phyloP scores from a whole-genome alignment of 768 basidiomycete species.

The Collybia mongolica region DNA sequence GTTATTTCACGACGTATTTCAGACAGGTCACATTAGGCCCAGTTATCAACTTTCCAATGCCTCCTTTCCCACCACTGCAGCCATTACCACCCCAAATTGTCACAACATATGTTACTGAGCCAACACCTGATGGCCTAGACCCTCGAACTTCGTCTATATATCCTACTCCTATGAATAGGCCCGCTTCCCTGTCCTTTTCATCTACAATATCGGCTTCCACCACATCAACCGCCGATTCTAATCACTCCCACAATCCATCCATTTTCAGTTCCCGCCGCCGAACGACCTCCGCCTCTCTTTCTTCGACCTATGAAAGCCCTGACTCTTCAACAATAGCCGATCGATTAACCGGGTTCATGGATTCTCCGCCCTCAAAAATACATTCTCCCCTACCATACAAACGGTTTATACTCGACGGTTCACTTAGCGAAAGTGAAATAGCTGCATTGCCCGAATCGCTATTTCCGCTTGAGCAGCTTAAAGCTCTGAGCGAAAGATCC shows the following conservation, averaged over 20 bases:
- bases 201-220: constrained; percentile 44
- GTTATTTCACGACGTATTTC: constrained; percentile 71
- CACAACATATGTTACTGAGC: constrained; percentile 36
- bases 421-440: constrained; percentile 40
- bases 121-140: constrained; percentile 31
- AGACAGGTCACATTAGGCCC: constrained; percentile 62
- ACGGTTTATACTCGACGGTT: constrained; percentile 46
- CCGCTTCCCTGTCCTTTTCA: constrained; percentile 52
- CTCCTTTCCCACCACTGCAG: constrained; percentile 62
- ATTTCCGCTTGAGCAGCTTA: constrained; percentile 40
- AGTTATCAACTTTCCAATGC: constrained; percentile 65
- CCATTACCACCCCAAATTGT: constrained; percentile 48
- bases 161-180: constrained; percentile 32
- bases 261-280: constrained; percentile 22
- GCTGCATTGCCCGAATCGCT: constrained; percentile 31
- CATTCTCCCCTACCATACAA: constrained; percentile 24
- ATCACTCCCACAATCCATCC: constrained; percentile 17
- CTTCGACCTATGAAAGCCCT: constrained; percentile 23
- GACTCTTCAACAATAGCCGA: constrained; percentile 15
- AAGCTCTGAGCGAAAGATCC: constrained; percentile 52
- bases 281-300: constrained; percentile 31
- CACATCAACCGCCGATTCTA: constrained; percentile 24
- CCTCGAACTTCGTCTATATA: constrained; percentile 35
- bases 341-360: constrained; percentile 2
- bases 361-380: constrained; percentile 12